Evolutionary conservation across 768 basidiomycete genomes (phyloP), one percentile per base, ranked within the genome.

Genomic region (Lactifluus subvellereus): DNA sequence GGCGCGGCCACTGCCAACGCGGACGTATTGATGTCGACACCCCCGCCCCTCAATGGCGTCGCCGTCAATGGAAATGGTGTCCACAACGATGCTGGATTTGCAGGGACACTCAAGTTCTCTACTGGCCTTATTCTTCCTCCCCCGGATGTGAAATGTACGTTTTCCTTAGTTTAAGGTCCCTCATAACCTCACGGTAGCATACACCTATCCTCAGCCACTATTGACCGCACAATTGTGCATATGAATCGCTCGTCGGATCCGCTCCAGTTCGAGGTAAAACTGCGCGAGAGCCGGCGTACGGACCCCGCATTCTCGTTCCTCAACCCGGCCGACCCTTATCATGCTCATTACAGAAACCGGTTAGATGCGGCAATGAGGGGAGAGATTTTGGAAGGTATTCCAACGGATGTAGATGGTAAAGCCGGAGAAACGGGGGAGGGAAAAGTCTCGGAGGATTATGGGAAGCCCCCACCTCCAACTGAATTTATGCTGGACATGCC

Each of bases 231-330:
- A 14, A 95, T 97, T 4, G 75, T 82, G 13, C 93, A 89, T 64
- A 90, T 98, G 64, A 92, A 94, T 40, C 88, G 91, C 67, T 96
- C 94, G n/a, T 89, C 89, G 32, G 91, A 97, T 70, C 94, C 95
- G 7, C 84, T 86, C 10, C 85, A 89, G 69, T 94, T 99, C 71
- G 96, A 98, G 77, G 92, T 94, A 73, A 95, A 96, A 77, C 94
- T 99, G 74, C 86, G 94, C 69, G 94, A 98, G 77, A 89, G 91
- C 70, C 95, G 95, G 76, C 91, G 94, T 77, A 83, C 86, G 67
- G 96, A 98, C 79, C 93, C 94, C 61, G 96, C 97, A 77, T 99
- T 98, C 81, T 94, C 96, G 61, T 99, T 99, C 80, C 84, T 99
- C 74, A 96, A 96, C 78, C 88, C 92, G 65, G 84, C 85, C 54